Conservation (phyloP, 208 protist genomes). For the Leishmania tarentolae region DNA sequence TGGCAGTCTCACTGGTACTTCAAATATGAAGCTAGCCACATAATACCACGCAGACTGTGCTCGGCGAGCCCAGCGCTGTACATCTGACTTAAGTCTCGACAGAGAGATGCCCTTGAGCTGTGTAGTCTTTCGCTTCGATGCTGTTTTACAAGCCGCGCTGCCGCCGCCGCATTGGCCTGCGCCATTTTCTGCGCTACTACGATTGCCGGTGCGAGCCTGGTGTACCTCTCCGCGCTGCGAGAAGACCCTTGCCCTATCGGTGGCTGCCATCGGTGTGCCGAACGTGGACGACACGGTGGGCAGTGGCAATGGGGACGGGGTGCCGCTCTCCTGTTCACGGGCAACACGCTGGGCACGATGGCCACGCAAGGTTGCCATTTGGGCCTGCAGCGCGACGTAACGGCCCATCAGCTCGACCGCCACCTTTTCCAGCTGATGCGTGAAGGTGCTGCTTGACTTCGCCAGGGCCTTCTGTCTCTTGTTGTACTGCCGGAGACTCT, state of each 20-base stretch:
- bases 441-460: conserved; percentile 27
- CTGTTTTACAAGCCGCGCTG: conserved; percentile 7
- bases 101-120: conserved; percentile 15
- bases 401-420: conserved; percentile 47
- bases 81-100: conserved; percentile 12
- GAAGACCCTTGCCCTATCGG: neutral
- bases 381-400: conserved; percentile 59
- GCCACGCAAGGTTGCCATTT: conserved; percentile 50
- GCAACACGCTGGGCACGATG: conserved; percentile 44
- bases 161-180: neutral
- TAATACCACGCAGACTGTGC: conserved; percentile 14
- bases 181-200: neutral
- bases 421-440: conserved; percentile 35
- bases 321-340: conserved; percentile 26
- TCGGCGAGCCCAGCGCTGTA: conserved; percentile 26
- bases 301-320: conserved; percentile 7
- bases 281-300: conserved; percentile 18
- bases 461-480: conserved; percentile 21
- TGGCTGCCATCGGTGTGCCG: conserved; percentile 5
- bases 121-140: neutral
- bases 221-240: neutral
- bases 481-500: conserved; percentile 31
- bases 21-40: neutral
- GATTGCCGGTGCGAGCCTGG: no score
- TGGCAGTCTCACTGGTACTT: neutral